Base-by-base conservation (phyloP, 371 early-diverging fungal species). In the Batkoa obscura region DNA sequence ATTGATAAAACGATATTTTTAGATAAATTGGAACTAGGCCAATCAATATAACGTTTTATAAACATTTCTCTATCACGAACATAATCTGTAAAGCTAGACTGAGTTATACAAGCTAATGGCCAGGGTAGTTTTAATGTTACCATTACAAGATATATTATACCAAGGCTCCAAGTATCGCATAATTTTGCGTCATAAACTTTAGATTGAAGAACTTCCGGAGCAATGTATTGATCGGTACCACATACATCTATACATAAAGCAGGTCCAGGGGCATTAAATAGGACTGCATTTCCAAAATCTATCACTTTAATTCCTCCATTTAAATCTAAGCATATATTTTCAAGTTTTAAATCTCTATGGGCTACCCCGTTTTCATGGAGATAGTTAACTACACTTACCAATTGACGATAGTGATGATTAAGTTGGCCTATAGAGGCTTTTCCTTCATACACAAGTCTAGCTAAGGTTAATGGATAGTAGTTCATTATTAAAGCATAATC, bases 271-370 rank as follows among this genome's bases (percentile, higher is more conserved):
- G 42, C 12, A 9, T 41, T 12, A n/a, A 41, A 41, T 12, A 41
- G 42, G 12, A 41, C n/a, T 9, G 42, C 42, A n/a, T 41, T 41
- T 10, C 96, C 93, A 76, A 94, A 94, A 64, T 95, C 96, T 37
- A 86, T 84, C 47, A 94, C 81, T 64, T 93, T 92, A 52, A 92
- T 66, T 4, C 79, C 74, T 3, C 84, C 79, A 12, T 62, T 62
- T 53, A 76, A 77, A 51, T 75, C 74, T 57, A 88, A 60, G n/a
- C 86, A 67, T 30, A 83, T 72, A 68, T 91, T 91, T 58, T 89
- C 92, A n/a, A 88, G 74, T 60, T 91, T 91, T 50, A 91, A 62
- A 63, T 90, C 90, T 43, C 89, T 72, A 62, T 90, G 91, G 0
- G 84, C 83, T 43, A 90, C 81, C 37, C 88, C 88, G 55, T 84